Evolutionary conservation across 2,329 filamentous ascomycete genomes (phyloP), one percentile per base, ranked within the genome.

Genomic region (Lachnellula willkommii): DNA sequence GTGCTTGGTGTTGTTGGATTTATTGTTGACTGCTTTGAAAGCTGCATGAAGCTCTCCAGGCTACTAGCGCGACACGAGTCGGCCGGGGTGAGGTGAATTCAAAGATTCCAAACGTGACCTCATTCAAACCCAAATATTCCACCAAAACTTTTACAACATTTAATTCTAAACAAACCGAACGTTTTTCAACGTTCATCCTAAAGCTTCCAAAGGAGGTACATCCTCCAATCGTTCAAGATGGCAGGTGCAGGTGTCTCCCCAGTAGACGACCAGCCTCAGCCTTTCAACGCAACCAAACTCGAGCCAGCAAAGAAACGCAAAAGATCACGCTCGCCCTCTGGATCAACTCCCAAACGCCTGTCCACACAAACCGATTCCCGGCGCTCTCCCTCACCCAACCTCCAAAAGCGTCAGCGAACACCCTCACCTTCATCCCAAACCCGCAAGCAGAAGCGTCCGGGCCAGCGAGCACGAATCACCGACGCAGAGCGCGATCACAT

Each of bases 371-470:
- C 61, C 55, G 59, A 64, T 12, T 56, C 60, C 15, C 55, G 56
- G 56, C 63, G 62, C 56, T 65, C 65, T 2, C 43, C 57, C 36
- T 68, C 66, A 32, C 64, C 67, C 51, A 57, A 59, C 20, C 46
- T 61, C 15, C 52, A 56, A 20, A 64, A 60, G 42, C 63, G 60
- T 14, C 60, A 58, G 49, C 56, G 64, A 50, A 56, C 59, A 11
- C 43, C 51, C 17, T 66, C 65, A 35, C 53, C 61, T 50, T 67
- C 66, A 11, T 66, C 66, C 15, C 58, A 60, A 73, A 75, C 37
- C 82, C 82, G 83, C 9, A 83, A 86, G 50, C 87, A 84, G 69
- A 90, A 90, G 71, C 81, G 85, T 5, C 87, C 87, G 1, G 84
- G 84, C 4, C 79, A 82, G 57, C 79, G 83, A 54, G 80, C 84